Conservation (phyloP, 495 filamentous ascomycete species). For the Viridothelium virens region DNA sequence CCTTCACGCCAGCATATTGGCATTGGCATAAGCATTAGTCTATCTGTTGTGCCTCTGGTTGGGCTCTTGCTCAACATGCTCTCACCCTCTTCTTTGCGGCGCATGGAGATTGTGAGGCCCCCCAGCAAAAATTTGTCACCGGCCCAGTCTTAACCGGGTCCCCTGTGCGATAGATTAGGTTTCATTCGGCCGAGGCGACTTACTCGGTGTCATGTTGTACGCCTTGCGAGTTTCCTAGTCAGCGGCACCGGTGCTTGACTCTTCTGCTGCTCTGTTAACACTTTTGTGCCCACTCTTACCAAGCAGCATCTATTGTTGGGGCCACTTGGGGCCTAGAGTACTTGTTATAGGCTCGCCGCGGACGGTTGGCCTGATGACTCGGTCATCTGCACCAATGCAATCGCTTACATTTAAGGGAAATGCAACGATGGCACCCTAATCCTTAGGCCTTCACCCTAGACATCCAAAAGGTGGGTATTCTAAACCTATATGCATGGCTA, state of each 20-base stretch:
- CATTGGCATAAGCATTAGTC: no score
- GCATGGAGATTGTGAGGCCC: no score
- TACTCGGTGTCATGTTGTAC: constrained; percentile 3
- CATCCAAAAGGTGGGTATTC: not conserved
- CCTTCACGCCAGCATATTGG: no score
- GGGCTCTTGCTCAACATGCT: no score
- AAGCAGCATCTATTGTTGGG: not conserved
- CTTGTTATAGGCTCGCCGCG: not conserved
- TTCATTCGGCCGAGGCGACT: not conserved
- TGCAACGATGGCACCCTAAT: not conserved
- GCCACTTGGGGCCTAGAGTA: not conserved
- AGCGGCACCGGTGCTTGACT: not conserved
- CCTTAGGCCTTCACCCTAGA: not conserved
- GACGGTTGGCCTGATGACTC: not conserved
- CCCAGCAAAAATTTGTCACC: no score
- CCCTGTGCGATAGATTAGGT: no score
- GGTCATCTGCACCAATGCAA: not conserved
- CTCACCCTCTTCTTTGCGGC: no score
- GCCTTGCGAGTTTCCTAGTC: not conserved
- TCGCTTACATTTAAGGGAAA: not conserved
- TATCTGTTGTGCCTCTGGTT: no score
- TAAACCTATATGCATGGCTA: no score
- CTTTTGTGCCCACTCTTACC: not conserved
- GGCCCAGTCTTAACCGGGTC: no score
- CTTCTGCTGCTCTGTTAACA: not conserved